Percentiles rank a stretch among this genome's conserved stretches.
Evolutionary conservation across 1,284 basidiomycete genomes (phyloP).

Genomic region (Sporisorium sorghi): DNA sequence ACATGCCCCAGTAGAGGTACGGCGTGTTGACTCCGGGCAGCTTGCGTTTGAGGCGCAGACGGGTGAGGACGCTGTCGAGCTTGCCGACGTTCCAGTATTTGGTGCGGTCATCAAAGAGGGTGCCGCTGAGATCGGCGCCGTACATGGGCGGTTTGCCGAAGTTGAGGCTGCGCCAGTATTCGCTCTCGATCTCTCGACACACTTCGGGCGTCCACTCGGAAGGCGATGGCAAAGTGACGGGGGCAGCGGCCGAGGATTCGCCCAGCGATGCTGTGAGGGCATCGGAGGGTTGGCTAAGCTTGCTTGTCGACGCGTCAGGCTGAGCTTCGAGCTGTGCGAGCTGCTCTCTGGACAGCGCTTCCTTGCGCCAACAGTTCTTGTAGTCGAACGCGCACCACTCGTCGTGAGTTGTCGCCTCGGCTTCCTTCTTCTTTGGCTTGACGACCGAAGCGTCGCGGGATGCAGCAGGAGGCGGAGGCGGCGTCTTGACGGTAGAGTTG

Average conservation of each 20-base stretch:
- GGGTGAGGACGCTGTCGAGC: conserved; percentile 86
- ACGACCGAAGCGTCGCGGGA: conserved; percentile 33
- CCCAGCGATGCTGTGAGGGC: neutral
- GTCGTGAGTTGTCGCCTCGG: conserved; percentile 51
- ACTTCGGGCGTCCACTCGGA: conserved; percentile 68
- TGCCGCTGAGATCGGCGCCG: conserved; percentile 91
- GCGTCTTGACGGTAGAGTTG: conserved; percentile 9
- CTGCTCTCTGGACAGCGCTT: conserved; percentile 53
- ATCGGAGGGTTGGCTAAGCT: neutral
- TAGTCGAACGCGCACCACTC: conserved; percentile 66
- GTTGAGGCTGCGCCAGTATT: conserved; percentile 91
- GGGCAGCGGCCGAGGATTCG: neutral
- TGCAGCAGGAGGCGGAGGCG: conserved; percentile 13
- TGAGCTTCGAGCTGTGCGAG: conserved; percentile 11
- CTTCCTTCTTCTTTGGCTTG: conserved; percentile 55
- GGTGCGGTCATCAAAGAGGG: conserved; percentile 84
- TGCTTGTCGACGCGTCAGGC: conserved; percentile 1
- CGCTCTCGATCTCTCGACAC: conserved; percentile 86
- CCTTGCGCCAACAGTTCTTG: conserved; percentile 57
- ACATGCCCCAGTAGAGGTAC: conserved; percentile 99
- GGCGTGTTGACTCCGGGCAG: conserved; percentile 96
- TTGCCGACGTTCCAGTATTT: conserved; percentile 91
- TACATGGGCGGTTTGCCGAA: conserved; percentile 93
- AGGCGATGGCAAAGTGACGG: conserved; percentile 20
- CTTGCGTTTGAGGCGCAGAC: conserved; percentile 77